Conservation (phyloP, 352 stramenopile genomes). For the Globisporangium takayamanum region DNA sequence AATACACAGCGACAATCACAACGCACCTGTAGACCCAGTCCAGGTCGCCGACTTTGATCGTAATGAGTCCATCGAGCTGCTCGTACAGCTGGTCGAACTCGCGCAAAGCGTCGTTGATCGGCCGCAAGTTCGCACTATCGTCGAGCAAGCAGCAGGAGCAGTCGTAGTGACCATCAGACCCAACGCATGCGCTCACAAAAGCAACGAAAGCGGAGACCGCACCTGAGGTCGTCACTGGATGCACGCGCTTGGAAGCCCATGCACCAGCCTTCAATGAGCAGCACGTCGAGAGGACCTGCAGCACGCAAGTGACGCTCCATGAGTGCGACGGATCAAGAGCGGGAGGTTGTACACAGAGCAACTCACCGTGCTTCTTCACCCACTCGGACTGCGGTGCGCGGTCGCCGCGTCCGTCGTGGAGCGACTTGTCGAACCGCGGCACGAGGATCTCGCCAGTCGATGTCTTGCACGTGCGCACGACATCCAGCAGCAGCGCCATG, state of each 20-base stretch:
- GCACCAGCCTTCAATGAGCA: slow-evolving; percentile 85
- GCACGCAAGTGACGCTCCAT: background rate
- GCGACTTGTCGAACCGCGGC: slow-evolving; percentile 79
- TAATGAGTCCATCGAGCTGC: slow-evolving; percentile 54
- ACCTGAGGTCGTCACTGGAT: slow-evolving; percentile 30
- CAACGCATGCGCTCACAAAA: background rate
- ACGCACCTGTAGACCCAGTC: slow-evolving; percentile 81
- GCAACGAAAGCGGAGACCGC: background rate
- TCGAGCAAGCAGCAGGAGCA: background rate
- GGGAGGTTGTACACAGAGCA: too few species aligned
- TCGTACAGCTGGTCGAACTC: slow-evolving; percentile 65
- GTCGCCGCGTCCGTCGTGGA: slow-evolving; percentile 64
- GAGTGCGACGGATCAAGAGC: background rate
- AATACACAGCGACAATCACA: background rate
- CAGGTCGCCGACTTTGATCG: slow-evolving; percentile 66
- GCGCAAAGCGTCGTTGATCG: slow-evolving; percentile 57
- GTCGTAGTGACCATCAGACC: background rate
- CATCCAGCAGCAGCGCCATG: slow-evolving; percentile 48
- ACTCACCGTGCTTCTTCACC: slow-evolving; percentile 35
- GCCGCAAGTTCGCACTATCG: slow-evolving; percentile 42
- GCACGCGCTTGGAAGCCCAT: slow-evolving; percentile 69
- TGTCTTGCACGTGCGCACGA: slow-evolving; percentile 55
- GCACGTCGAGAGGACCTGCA: slow-evolving; percentile 65
- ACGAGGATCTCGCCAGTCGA: slow-evolving; percentile 35
- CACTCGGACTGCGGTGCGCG: slow-evolving; percentile 50